Conservation (phyloP, 1,284 basidiomycete species). For the Tranzscheliella williamsii region DNA sequence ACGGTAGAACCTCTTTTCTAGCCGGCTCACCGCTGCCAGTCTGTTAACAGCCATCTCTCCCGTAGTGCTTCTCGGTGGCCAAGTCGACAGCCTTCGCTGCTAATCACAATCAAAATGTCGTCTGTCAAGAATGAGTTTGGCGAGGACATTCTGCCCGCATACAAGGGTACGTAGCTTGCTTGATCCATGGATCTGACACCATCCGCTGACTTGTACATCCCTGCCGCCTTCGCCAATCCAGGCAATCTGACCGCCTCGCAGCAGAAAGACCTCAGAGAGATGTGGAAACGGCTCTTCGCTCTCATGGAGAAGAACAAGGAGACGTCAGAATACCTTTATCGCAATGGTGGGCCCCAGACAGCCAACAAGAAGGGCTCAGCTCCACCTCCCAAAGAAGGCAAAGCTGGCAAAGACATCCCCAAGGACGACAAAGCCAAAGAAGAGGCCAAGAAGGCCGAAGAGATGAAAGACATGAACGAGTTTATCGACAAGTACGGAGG, state of each 20-base stretch:
- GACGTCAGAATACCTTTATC: constrained; percentile 47
- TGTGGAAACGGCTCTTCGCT: constrained; percentile 49
- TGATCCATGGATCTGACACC: background rate
- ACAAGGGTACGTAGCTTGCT: constrained; percentile 39
- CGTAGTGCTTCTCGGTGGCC: no score
- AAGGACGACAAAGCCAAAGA: constrained; percentile 58
- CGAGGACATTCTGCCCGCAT: constrained; percentile 50
- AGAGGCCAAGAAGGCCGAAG: constrained; percentile 52
- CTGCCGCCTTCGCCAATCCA: constrained; percentile 1
- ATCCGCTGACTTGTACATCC: background rate
- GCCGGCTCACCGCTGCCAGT: no score
- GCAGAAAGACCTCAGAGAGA: constrained; percentile 46
- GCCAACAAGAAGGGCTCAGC: constrained; percentile 15
- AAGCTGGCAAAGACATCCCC: constrained; percentile 48
- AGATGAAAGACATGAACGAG: constrained; percentile 51
- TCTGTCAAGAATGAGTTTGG: constrained; percentile 47
- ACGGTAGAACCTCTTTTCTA: no score
- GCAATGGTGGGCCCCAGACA: constrained; percentile 36
- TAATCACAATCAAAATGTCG: constrained; percentile 33
- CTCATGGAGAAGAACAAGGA: constrained; percentile 53
- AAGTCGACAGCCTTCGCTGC: no score
- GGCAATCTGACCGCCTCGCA: constrained; percentile 55
- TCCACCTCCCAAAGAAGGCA: constrained; percentile 20
- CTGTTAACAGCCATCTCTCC: no score
- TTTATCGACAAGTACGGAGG: constrained; percentile 59